Percentiles rank a stretch among this genome's conserved stretches.
phyloP scores from a whole-genome alignment of 1,139 yeast genomes.

The Candida albicans region DNA sequence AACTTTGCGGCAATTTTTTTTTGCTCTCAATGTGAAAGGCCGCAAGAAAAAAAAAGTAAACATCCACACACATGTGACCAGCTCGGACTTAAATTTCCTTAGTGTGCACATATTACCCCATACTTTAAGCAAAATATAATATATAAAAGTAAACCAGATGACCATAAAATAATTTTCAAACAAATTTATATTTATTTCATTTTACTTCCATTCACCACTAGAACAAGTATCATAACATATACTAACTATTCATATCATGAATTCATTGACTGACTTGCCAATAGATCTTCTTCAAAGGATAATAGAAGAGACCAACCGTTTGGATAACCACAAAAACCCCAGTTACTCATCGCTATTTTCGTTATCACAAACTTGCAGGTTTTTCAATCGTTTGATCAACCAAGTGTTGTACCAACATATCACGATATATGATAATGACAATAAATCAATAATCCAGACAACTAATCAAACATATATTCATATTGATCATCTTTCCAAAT shows the following conservation, averaged over 20 bases:
- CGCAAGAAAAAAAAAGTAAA: not conserved
- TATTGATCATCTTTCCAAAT: constrained; percentile 7
- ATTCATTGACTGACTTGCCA: too few relatives aligned
- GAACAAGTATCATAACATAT: too few relatives aligned
- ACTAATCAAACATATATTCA: constrained; percentile 11
- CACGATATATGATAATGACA: constrained; percentile 14
- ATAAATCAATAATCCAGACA: constrained; percentile 5
- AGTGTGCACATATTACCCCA: not conserved
- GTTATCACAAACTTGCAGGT: constrained; percentile 9
- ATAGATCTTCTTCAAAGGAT: not conserved
- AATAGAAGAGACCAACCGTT: not conserved
- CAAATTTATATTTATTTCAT: too few relatives aligned
- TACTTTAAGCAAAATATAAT: too few relatives aligned
- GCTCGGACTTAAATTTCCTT: not conserved
- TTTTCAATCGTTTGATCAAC: constrained; percentile 10
- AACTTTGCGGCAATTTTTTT: not conserved
- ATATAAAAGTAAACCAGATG: too few relatives aligned
- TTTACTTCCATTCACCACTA: too few relatives aligned
- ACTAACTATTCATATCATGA: too few relatives aligned
- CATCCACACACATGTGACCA: not conserved
- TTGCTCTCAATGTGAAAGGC: not conserved
- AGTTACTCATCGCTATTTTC: not conserved
- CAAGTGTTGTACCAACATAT: constrained; percentile 12
- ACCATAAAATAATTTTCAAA: too few relatives aligned
- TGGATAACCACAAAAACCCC: not conserved